Conservation (phyloP, 345 rosid genomes). For the Eutrema japonicum region DNA sequence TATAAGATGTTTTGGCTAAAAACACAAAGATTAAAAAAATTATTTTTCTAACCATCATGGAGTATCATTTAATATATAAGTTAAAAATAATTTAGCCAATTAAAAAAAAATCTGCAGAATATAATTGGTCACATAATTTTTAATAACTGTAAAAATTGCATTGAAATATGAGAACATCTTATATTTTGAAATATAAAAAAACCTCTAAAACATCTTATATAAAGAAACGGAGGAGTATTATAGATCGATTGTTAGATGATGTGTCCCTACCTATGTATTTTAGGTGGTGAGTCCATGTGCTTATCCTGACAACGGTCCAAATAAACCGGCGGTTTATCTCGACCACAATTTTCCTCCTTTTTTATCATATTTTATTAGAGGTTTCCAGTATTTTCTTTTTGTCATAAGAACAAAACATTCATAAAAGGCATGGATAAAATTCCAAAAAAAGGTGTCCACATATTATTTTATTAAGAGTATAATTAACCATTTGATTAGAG, state of each 20-base stretch:
- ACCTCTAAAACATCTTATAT: too few relatives aligned
- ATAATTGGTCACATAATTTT: too few relatives aligned
- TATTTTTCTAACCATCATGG: too few relatives aligned
- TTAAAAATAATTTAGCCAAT: too few relatives aligned
- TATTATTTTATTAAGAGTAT: neutral
- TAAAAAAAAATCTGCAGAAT: too few relatives aligned
- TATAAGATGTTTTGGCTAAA: too few relatives aligned
- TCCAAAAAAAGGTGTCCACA: constrained; percentile 22
- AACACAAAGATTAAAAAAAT: too few relatives aligned
- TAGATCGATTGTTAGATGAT: constrained; percentile 10
- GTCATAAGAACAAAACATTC: constrained; percentile 2
- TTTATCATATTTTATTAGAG: neutral
- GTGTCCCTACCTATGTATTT: constrained; percentile 18
- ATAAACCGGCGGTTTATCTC: constrained; percentile 39
- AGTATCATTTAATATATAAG: too few relatives aligned
- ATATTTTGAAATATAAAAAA: too few relatives aligned
- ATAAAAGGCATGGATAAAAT: constrained; percentile 19
- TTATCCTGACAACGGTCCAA: constrained; percentile 43
- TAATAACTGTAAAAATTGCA: too few relatives aligned
- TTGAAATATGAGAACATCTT: too few relatives aligned
- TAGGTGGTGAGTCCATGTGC: constrained; percentile 43
- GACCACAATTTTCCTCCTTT: constrained; percentile 37
- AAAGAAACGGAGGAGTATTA: too few relatives aligned
- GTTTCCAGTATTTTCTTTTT: constrained; percentile 13
- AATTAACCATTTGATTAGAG: neutral